Percentiles rank a stretch among this genome's conserved stretches.
These are phyloP conservation scores for Carex myosuroides DNA, from an alignment of 176 grass and related monocot species.

Conservation along the genomic window DNA sequence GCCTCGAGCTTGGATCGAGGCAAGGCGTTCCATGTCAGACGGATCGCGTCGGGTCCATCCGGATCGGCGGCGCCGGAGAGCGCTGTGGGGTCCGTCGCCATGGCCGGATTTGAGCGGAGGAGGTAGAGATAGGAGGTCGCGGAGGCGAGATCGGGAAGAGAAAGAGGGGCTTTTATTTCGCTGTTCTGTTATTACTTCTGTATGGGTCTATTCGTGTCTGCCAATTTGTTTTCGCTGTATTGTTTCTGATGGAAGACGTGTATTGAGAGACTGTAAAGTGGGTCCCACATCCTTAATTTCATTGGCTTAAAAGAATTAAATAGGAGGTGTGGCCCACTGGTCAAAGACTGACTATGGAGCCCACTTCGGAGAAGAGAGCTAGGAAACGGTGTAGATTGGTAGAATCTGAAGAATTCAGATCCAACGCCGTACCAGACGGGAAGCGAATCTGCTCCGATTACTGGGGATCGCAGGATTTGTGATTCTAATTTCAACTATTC, in stretches of 20 bases:
- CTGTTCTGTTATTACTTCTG: neutral
- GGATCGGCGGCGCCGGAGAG: constrained; percentile 18
- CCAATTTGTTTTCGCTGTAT: neutral
- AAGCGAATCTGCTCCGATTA: too few species aligned
- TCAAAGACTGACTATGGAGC: neutral
- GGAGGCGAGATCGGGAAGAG: neutral
- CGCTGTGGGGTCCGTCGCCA: neutral
- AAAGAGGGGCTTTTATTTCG: neutral
- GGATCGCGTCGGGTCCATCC: constrained; percentile 78
- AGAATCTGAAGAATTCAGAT: neutral
- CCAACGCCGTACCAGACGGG: too few species aligned
- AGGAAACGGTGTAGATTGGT: too few species aligned
- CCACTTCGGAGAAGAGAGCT: neutral
- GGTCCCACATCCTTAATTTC: neutral
- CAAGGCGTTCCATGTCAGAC: constrained; percentile 81
- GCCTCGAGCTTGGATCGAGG: constrained; percentile 96
- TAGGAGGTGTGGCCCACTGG: neutral
- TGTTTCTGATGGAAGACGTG: neutral
- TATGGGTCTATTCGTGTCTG: neutral
- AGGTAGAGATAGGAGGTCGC: neutral
- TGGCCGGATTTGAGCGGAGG: neutral
- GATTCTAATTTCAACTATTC: too few species aligned
- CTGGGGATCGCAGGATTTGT: too few species aligned
- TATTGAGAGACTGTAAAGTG: neutral
- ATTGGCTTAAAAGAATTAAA: neutral